These are phyloP conservation scores for Mucor piriformis DNA, from an alignment of 371 early-diverging fungal species.

Conservation along the genomic window DNA sequence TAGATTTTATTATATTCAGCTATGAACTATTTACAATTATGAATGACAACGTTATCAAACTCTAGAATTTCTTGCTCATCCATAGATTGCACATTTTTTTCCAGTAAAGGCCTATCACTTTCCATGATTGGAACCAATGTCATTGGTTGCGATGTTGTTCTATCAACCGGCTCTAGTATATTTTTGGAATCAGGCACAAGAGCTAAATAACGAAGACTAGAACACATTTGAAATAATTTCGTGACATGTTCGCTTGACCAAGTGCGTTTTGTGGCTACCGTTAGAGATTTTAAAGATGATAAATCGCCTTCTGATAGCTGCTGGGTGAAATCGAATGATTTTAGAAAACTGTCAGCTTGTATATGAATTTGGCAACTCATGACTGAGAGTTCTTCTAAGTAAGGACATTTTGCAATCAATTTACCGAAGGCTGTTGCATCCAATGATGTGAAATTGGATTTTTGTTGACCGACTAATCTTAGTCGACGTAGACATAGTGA, in stretches of 20 bases:
- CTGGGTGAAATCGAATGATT: constrained; percentile 15
- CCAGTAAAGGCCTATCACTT: background rate
- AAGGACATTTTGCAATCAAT: constrained; percentile 30
- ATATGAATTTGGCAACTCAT: constrained; percentile 40
- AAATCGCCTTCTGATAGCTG: background rate
- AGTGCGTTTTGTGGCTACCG: constrained; percentile 34
- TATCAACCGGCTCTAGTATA: background rate
- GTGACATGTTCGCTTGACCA: constrained; percentile 40
- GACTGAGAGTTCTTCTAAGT: constrained; percentile 30
- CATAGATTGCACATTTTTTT: constrained; percentile 1
- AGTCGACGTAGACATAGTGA: constrained; percentile 19
- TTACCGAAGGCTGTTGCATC: constrained; percentile 32
- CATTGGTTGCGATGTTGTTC: background rate
- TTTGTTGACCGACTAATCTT: constrained; percentile 29
- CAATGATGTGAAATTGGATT: constrained; percentile 37
- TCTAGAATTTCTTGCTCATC: constrained; percentile 5
- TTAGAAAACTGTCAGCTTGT: constrained; percentile 36
- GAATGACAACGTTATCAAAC: constrained; percentile 10
- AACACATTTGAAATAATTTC: constrained; percentile 30
- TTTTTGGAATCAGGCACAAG: constrained; percentile 28
- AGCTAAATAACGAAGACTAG: constrained; percentile 25
- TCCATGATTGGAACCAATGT: background rate
- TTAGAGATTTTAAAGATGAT: constrained; percentile 26
- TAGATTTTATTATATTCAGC: too few species aligned
- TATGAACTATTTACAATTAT: background rate